Percentiles rank a stretch among this genome's conserved stretches.
These are phyloP conservation scores for Pulveroboletus sp. DNA, from an alignment of 768 basidiomycete genomes.

Conservation along the genomic window DNA sequence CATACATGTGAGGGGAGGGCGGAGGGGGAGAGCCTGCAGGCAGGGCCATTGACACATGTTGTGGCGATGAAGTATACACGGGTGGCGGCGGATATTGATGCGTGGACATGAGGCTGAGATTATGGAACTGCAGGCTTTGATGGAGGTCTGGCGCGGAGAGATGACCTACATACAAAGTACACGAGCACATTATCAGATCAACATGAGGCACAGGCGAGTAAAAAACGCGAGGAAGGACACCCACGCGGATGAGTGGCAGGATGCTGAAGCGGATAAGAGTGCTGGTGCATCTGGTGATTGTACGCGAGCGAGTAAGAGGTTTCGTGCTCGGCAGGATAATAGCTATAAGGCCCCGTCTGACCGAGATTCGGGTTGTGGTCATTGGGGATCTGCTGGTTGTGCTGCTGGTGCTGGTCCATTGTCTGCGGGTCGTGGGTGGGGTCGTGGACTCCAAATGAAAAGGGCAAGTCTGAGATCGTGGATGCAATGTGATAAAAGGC, in stretches of 20 bases:
- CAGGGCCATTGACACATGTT: slow-evolving; percentile 65
- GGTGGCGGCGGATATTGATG: slow-evolving; percentile 57
- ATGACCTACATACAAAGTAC: slow-evolving; percentile 53
- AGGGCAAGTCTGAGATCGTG: slow-evolving; percentile 32
- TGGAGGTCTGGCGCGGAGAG: slow-evolving; percentile 64
- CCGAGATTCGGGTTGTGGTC: slow-evolving; percentile 42
- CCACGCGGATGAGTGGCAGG: slow-evolving; percentile 66
- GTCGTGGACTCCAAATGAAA: slow-evolving; percentile 33
- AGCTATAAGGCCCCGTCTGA: slow-evolving; percentile 42
- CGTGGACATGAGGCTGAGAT: slow-evolving; percentile 61
- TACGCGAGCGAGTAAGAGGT: slow-evolving; percentile 50
- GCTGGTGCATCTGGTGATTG: slow-evolving; percentile 42
- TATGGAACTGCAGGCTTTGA: slow-evolving; percentile 56
- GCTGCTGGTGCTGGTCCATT: slow-evolving; percentile 39
- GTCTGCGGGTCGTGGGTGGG: slow-evolving; percentile 36
- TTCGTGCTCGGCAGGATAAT: slow-evolving; percentile 53
- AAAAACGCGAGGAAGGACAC: slow-evolving; percentile 46
- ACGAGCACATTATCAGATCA: slow-evolving; percentile 59
- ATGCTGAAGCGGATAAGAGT: slow-evolving; percentile 55
- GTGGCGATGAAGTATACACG: slow-evolving; percentile 58
- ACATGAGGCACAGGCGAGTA: slow-evolving; percentile 49
- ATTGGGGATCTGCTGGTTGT: slow-evolving; percentile 44
- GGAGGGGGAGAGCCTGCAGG: slow-evolving; percentile 67
- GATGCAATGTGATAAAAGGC: slow-evolving; percentile 32
- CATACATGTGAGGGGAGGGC: slow-evolving; percentile 75